Base-by-base conservation (phyloP, 1,284 basidiomycete species). In the Baeospora myosura region DNA sequence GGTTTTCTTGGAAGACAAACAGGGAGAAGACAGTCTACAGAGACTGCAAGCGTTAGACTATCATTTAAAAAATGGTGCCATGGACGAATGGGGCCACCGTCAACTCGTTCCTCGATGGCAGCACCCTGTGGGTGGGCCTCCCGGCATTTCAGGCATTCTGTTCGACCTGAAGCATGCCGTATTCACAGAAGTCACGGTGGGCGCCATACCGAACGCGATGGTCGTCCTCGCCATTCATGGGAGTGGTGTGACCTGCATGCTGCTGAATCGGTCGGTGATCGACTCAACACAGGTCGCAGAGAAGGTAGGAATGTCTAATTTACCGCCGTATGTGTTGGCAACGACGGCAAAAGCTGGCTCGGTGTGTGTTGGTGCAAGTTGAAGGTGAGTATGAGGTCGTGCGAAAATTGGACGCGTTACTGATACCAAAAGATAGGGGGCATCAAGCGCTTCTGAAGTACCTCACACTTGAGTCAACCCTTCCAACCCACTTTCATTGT, bases 201-300 rank as follows among this genome's bases (percentile, higher is more conserved):
- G 39, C 16, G 43, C 35, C 2, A 39, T 30, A 11, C 51, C 52
- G 0, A 55, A 54, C 16, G 42, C 45, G 11, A 30, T 54, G 39
- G 45, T 54, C 1, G 28, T 45, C 2, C 36, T 55, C 3, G 52
- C 52, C 0, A 41, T 53, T 25, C 53, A 55, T 38, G 53, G 50
- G 4, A 49, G 40, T 20, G 53, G 53, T 1, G 41, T 54, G n/a
- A 52, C 52, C 2, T 51, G 49, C 32, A 53, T 53, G 50, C 37
- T 55, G 7, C 21, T 55, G n/a, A 38, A 51, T 26, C 49, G 50
- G 24, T 38, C 49, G 18, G 36, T 11, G 36, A 30, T 20, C 22
- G 17, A 31, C 32, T 30, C 28, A 16, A 30, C n/a, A 16, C 5
- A 40, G n/a, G 31, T 40, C 1, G 41, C 50, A 2, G 30, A 24